A percentile compares a stretch with the other conserved stretches of the same genome.
Conservation (phyloP, 441 rosid genomes). For the Erodium trifolium region DNA sequence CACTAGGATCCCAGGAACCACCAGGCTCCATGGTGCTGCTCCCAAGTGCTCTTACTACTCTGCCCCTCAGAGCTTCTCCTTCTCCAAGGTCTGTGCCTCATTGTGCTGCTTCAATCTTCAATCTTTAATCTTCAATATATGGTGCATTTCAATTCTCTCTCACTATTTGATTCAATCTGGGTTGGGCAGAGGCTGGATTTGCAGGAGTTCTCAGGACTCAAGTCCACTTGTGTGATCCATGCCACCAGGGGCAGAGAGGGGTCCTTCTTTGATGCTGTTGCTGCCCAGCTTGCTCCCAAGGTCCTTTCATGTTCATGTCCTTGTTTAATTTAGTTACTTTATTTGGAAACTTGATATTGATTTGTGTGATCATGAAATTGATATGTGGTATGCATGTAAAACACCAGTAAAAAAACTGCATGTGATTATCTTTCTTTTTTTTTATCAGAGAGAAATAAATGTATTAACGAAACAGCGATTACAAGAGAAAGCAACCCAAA, state of each 20-base stretch:
- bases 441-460: too few species aligned
- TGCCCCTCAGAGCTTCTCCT: not conserved
- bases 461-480: too few species aligned
- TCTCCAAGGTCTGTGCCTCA: not conserved
- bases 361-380: not conserved
- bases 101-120: not conserved
- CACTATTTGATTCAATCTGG: not conserved
- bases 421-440: too few species aligned
- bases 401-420: not conserved
- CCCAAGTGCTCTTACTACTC: not conserved
- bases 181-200: conserved; percentile 57
- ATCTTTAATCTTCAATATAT: too few species aligned
- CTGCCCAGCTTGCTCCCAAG: conserved; percentile 64
- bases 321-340: not conserved
- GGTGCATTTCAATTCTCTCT: not conserved
- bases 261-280: conserved; percentile 65
- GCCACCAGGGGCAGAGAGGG: conserved; percentile 35
- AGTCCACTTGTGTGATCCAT: conserved; percentile 36
- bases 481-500: too few species aligned
- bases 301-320: conserved; percentile 23
- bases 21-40: not conserved
- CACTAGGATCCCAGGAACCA: not conserved
- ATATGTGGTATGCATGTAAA: not conserved
- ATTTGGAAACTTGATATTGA: not conserved
- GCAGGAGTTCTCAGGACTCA: conserved; percentile 70